Base-by-base conservation (phyloP, 202 grass and related monocot genomes). In the Miscanthus sacchariflorus region DNA sequence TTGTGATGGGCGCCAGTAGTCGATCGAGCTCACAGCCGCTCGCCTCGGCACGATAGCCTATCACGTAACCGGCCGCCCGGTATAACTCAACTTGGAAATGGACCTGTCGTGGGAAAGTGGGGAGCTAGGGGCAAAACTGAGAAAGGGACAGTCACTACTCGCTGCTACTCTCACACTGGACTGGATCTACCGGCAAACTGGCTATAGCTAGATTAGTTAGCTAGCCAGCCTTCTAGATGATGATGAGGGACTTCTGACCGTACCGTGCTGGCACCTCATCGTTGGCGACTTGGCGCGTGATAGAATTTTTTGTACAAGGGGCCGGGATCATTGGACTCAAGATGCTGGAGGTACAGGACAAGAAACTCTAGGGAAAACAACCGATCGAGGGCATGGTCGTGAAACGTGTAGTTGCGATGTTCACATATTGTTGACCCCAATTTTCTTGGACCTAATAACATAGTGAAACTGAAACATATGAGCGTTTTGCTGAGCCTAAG, bases 1-100 rank as follows among this genome's bases (percentile, higher is more conserved):
- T 7, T 48, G 46, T 48, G 46, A 14, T 14, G 46, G 46, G 46
- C 46, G 46, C 12, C 46, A 39, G 38, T 44, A 44, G 43, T 44
- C 43, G 12, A 3, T 12, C 49, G 17, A 18, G 21, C 42, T 49
- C 30, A 43, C 49, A 6, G 56, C 15, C 5, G 4, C 42, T 68
- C 59, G 63, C 48, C 59, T 27, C 82, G 19, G 74, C 74, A 54
- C 4, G 74, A 48, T 77, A 2, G 4, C 12, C 12, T 75, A 42
- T 69, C 86, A 42, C 86, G 12, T 33, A 66, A 88, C 77, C 3
- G 24, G 24, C 73, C 23, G 45, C 27, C 48, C 74, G 90, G 90
- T 89, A 91, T 18, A 91, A 91, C 90, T 38, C 90, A 86, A 91
- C 90, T 91, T 4, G 73, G 78, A 15, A 0, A 35, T 85, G 52